Conservation (phyloP, 2,329 filamentous ascomycete genomes). For the Lomentospora prolificans region DNA sequence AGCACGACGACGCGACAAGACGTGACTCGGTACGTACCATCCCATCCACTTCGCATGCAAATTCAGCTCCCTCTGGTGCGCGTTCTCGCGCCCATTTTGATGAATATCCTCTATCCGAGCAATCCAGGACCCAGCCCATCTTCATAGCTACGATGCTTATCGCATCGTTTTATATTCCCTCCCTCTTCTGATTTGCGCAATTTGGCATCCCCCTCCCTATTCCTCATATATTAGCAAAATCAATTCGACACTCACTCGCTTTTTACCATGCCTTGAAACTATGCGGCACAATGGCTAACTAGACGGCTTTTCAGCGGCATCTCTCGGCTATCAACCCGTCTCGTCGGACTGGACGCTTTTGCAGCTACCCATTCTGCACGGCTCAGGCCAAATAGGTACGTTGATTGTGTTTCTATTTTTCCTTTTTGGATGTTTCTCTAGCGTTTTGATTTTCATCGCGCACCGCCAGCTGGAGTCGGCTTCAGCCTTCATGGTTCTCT, state of each 20-base stretch:
- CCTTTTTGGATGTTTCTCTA: not conserved
- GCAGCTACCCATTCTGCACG: not conserved
- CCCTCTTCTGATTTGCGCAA: not conserved
- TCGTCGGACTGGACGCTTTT: not conserved
- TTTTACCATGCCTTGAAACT: not conserved
- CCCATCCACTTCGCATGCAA: not conserved
- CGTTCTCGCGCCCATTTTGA: not conserved
- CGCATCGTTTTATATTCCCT: constrained; percentile 2
- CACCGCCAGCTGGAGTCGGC: no score
- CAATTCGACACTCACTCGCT: not conserved
- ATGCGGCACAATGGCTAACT: constrained; percentile 1
- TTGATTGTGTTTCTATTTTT: not conserved
- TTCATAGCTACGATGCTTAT: not conserved
- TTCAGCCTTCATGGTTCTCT: no score
- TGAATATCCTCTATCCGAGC: not conserved
- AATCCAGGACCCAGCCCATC: not conserved
- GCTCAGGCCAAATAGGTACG: not conserved
- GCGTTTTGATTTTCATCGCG: no score
- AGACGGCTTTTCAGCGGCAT: not conserved
- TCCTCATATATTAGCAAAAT: not conserved
- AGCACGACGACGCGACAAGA: constrained; percentile 8
- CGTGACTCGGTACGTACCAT: constrained; percentile 8
- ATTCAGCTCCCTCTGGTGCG: not conserved
- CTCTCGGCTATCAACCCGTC: not conserved
- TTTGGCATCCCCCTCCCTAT: not conserved